Evolutionary conservation across 352 stramenopile genomes (phyloP), one percentile per base, ranked within the genome.

Genomic region (Globisporangium spiculum): DNA sequence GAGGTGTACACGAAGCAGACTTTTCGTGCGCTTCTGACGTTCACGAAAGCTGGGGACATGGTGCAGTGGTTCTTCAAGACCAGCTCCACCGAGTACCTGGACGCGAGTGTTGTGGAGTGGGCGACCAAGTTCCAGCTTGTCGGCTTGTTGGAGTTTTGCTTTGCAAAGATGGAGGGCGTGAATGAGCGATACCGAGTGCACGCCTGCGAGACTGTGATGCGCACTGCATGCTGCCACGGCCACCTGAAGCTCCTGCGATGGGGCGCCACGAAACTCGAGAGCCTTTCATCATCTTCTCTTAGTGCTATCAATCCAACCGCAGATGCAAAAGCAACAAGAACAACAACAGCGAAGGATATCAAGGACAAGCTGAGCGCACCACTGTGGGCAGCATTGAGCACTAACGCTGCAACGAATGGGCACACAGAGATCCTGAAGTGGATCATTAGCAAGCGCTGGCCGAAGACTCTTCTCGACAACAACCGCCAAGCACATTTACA

Each of bases 361-460:
- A 34, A n/a, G 20, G 20, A 18, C 41, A 44, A 6, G 7, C 20
- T 27, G 22, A 63, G n/a, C 20, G 22, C 20, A 1, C 10, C 30
- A 5, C 48, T 60, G 30, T 65, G 57, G 65, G 12, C 24, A 10
- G 26, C 38, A 8, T 24, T 48, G 32, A 63, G 44, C 30, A 26
- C 64, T 14, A 44, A 60, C 1, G 65, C 65, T 3, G 65, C 65
- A 1, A 58, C 74, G 7, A 71, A 77, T 66, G 76, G 74, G 1
- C 72, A 81, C 50, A 22, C 75, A n/a, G 65, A 75, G 44, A 70
- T 81, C 20, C 68, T 83, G n/a, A 72, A 64, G 18, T 83, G 76
- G 74, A 75, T 83, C 46, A 65, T 73, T 34, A 66, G 67, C 36
- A 75, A 78, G 44, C 72, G 78, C 57, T 78, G 78, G 75, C 50